Conservation (phyloP, 1,139 yeast genomes). For the Yamadazyma dushanensis region DNA sequence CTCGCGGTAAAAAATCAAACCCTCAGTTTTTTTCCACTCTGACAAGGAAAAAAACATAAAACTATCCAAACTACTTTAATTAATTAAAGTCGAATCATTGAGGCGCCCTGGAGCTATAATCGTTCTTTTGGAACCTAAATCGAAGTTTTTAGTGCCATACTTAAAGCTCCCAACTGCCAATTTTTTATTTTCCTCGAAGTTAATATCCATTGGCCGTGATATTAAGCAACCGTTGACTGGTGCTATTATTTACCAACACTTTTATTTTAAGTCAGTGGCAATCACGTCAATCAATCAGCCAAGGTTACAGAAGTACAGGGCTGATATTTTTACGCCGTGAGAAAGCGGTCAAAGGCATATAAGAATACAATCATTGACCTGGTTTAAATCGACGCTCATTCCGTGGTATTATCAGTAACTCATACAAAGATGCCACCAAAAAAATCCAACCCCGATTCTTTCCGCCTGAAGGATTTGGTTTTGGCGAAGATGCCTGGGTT, state of each 20-base stretch:
- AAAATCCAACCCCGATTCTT: constrained; percentile 18
- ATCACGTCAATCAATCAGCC: too few species aligned
- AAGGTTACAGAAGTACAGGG: too few species aligned
- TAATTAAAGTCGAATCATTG: neutral
- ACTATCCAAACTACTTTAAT: constrained; percentile 1
- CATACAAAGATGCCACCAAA: constrained; percentile 27
- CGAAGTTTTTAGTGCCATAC: neutral
- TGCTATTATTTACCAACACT: too few species aligned
- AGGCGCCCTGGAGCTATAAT: neutral
- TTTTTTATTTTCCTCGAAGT: too few species aligned
- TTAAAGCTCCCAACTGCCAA: neutral
- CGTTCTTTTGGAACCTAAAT: neutral
- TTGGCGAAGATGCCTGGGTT: constrained; percentile 50
- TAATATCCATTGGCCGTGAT: too few species aligned
- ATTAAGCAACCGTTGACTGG: too few species aligned
- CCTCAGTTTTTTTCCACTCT: neutral
- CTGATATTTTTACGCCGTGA: too few species aligned
- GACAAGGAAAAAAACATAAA: constrained; percentile 3
- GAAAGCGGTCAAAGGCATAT: too few species aligned
- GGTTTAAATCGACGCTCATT: neutral
- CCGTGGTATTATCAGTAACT: neutral
- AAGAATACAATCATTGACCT: too few species aligned
- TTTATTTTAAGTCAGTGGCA: too few species aligned
- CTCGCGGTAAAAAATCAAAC: constrained; percentile 1
- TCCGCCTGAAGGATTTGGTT: constrained; percentile 39